Evolutionary conservation across 192 early-diverging fungal genomes (phyloP), one percentile per base, ranked within the genome.

Genomic region (Dissophora ornata): DNA sequence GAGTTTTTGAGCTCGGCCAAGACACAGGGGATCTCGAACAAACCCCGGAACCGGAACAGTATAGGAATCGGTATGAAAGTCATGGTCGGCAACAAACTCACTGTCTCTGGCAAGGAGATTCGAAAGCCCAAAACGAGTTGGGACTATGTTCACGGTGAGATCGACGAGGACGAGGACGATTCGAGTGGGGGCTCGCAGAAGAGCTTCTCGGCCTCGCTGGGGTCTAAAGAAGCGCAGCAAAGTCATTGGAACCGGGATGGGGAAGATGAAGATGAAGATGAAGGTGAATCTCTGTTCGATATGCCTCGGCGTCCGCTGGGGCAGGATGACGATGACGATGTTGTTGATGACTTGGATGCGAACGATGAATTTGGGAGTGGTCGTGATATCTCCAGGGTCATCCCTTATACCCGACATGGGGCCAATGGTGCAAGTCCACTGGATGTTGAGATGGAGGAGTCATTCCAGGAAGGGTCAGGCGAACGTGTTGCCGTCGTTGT

Each of bases 1-100:
- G 69, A 73, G 2, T 70, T 36, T 33, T 32, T 70, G 11, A 60
- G 56, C 41, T 62, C 67, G 41, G 71, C 52, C 24, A 64, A 71
- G 44, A 41, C 50, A 3, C 60, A 60, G 19, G 63, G 64, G 4
- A 64, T 51, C 30, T 51, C 62, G 16, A 57, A 64, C 50, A 64
- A 59, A 26, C 61, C 67, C 15, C 26, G 71, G 53, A 65, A 81
- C 57, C 40, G 75, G 22, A 65, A 82, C 62, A 77, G 80, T 42
- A 21, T 82, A 25, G 59, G 75, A 24, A 62, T 71, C 48, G 61
- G 63, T 13, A 77, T 77, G 73, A 77, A 77, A 45, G 64, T 67
- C 51, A 77, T 77, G 73, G 73, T 77, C 10, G 65, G 65, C 44
- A 64, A 77, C 53, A 77, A 77, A 46, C 40, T 67, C 8, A 77